These are phyloP conservation scores for Krasilnikovozyma curviuscula DNA, from an alignment of 768 basidiomycete genomes.

Conservation along the genomic window DNA sequence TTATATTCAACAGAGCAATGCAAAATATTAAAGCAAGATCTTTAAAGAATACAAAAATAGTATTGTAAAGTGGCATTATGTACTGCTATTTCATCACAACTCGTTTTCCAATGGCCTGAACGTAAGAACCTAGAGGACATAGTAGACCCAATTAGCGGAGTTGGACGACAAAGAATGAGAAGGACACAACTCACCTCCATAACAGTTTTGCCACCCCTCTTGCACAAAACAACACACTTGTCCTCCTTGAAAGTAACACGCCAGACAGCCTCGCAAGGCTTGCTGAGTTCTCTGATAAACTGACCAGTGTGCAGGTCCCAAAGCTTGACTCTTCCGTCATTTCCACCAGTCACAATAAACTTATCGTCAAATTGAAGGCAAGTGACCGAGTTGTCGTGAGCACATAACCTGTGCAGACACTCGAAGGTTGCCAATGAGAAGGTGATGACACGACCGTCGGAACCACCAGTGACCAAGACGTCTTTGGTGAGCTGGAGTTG, in stretches of 20 bases:
- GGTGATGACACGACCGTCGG: slow-evolving; percentile 67
- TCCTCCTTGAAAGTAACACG: slow-evolving; percentile 56
- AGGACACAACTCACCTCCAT: slow-evolving; percentile 41
- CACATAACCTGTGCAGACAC: slow-evolving; percentile 43
- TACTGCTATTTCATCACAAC: too few relatives aligned
- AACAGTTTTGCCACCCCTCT: slow-evolving; percentile 57
- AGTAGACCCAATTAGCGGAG: too few relatives aligned
- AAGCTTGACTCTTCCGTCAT: slow-evolving; percentile 26
- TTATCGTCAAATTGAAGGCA: slow-evolving; percentile 68
- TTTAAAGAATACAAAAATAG: too few relatives aligned
- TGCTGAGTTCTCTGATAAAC: slow-evolving; percentile 56
- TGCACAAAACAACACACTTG: slow-evolving; percentile 61
- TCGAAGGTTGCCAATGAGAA: slow-evolving; percentile 35
- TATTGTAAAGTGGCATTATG: too few relatives aligned
- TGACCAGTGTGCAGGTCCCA: slow-evolving; percentile 37
- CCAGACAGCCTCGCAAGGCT: slow-evolving; percentile 60
- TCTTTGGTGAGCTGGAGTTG: slow-evolving; percentile 57
- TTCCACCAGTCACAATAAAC: slow-evolving; percentile 36
- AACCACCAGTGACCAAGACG: slow-evolving; percentile 61
- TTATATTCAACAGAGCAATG: too few relatives aligned
- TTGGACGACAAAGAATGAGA: background rate
- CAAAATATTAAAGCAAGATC: too few relatives aligned
- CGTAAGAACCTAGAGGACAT: too few relatives aligned
- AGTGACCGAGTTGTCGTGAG: slow-evolving; percentile 73
- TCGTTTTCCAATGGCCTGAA: too few relatives aligned